Evolutionary conservation across 2,329 filamentous ascomycete species (phyloP).

Genomic region (Ambrosiella xylebori): DNA sequence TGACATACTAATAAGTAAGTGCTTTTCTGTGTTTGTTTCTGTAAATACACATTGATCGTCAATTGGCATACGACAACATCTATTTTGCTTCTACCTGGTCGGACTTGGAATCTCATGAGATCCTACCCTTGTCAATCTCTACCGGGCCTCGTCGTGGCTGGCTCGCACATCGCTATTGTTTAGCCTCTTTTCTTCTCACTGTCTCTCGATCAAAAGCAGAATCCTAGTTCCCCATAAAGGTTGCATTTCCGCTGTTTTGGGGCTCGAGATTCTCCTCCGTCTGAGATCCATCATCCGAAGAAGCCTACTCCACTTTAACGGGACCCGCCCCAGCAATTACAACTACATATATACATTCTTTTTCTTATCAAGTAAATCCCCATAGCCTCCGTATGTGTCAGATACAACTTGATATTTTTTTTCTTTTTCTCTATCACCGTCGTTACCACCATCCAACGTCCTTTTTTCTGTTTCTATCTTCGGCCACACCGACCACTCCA

Average conservation of each 20-base stretch:
- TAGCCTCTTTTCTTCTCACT: slow-evolving; percentile 6
- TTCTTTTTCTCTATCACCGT: background rate
- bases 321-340: background rate
- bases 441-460: background rate
- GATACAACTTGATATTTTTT: background rate
- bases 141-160: slow-evolving; percentile 8
- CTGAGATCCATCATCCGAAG: slow-evolving; percentile 1
- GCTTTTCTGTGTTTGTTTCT: background rate
- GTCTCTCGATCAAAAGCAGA: slow-evolving; percentile 1
- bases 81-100: background rate
- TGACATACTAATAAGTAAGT: too few relatives aligned
- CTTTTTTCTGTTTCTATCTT: background rate
- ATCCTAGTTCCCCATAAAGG: slow-evolving; percentile 6
- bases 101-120: background rate
- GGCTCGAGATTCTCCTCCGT: background rate
- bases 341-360: background rate
- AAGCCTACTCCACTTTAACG: background rate
- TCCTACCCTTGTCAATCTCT: slow-evolving; percentile 9
- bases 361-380: background rate
- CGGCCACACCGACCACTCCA: background rate
- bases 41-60: background rate
- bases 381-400: background rate
- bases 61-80: background rate
- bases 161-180: slow-evolving; percentile 2
- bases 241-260: slow-evolving; percentile 3